A percentile compares a stretch with the other conserved stretches of the same genome.
These are phyloP conservation scores for Phytophthora agathidicida DNA, from an alignment of 352 stramenopile genomes.

Conservation along the genomic window DNA sequence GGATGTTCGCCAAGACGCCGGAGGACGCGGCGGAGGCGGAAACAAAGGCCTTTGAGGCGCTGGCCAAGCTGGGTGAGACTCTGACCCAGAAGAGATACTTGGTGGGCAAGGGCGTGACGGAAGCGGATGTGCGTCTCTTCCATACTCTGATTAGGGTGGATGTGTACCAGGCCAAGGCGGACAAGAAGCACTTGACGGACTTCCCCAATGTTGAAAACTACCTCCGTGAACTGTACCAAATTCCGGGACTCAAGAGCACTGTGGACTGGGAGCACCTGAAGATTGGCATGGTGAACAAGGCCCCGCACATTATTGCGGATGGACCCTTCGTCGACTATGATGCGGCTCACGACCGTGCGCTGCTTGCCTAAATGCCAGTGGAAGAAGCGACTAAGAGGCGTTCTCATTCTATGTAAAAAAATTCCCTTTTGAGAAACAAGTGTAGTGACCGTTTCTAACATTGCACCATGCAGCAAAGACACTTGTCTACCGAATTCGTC, in stretches of 20 bases:
- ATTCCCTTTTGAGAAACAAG: no score
- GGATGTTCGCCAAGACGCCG: slow-evolving; percentile 64
- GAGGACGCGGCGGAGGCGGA: slow-evolving; percentile 1
- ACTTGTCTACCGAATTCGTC: no score
- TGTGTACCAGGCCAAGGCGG: slow-evolving; percentile 12
- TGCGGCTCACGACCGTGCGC: slow-evolving; percentile 32
- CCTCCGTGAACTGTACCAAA: slow-evolving; percentile 77
- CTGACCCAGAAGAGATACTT: slow-evolving; percentile 21
- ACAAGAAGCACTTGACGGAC: slow-evolving; percentile 55
- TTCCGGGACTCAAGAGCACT: slow-evolving; percentile 65
- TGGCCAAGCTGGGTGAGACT: slow-evolving; percentile 33
- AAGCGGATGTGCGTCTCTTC: slow-evolving; percentile 47
- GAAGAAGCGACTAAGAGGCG: background rate
- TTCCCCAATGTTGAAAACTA: slow-evolving; percentile 60
- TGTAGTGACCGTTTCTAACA: no score
- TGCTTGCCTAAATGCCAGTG: slow-evolving; percentile 1
- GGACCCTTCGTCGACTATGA: slow-evolving; percentile 52
- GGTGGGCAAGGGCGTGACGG: slow-evolving; percentile 30
- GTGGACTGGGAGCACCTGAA: slow-evolving; percentile 93
- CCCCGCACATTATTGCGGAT: slow-evolving; percentile 76
- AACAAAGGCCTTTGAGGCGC: slow-evolving; percentile 11
- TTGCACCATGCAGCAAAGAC: no score
- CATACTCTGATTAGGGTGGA: slow-evolving; percentile 43
- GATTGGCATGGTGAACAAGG: slow-evolving; percentile 81
- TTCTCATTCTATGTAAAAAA: no score